Evolutionary conservation across 2,329 filamentous ascomycete species (phyloP).

Genomic region (Sclerotinia glacialis): DNA sequence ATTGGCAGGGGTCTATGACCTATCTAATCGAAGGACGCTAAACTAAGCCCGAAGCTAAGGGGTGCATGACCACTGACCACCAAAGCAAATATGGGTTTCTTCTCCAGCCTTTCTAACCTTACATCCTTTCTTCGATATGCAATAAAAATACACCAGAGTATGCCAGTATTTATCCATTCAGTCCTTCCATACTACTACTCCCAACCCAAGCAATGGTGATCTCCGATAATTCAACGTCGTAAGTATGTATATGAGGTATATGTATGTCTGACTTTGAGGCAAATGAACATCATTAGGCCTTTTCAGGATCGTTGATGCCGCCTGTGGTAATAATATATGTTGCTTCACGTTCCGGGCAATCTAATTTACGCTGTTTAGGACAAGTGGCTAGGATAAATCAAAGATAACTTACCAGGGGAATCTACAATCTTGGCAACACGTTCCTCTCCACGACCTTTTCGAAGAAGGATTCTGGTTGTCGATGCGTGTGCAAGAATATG

Average conservation of each 20-base stretch:
- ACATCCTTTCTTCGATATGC: background rate
- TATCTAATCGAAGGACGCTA: conserved; percentile 34
- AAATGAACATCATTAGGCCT: conserved; percentile 44
- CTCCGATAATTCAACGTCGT: background rate
- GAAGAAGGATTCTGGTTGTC: conserved; percentile 61
- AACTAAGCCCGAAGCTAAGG: conserved; percentile 15
- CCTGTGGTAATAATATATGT: conserved; percentile 69
- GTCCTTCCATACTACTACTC: background rate
- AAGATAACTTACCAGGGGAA: conserved; percentile 53
- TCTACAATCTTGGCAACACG: conserved; percentile 68
- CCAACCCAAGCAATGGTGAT: background rate
- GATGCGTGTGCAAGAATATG: conserved; percentile 69
- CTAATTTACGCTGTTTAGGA: conserved; percentile 40
- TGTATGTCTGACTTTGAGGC: background rate
- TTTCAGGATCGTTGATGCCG: conserved; percentile 66
- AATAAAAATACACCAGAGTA: background rate
- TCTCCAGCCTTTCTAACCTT: background rate
- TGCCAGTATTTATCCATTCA: conserved; percentile 13
- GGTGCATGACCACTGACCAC: conserved; percentile 2
- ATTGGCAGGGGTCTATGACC: conserved; percentile 28
- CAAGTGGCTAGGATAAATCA: background rate
- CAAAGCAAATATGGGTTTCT: conserved; percentile 11
- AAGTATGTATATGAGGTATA: background rate
- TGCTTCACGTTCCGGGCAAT: conserved; percentile 66
- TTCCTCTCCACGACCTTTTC: conserved; percentile 68